Base-by-base conservation (phyloP, 129 eudicot species). In the Rutidosis leptorrhynchoides region DNA sequence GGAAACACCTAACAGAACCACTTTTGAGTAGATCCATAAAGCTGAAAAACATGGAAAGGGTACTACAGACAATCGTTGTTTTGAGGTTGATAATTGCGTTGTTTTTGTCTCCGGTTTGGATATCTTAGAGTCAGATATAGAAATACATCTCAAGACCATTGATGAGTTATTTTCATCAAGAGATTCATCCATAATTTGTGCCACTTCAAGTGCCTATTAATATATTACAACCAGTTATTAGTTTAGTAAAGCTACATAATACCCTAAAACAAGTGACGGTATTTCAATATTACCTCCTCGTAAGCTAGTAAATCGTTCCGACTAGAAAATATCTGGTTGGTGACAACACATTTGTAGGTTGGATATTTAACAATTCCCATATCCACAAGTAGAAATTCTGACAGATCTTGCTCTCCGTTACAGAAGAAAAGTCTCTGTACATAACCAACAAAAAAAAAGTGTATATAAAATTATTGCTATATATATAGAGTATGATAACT, bases 121-220 rank as follows among this genome's bases (percentile, higher is more conserved):
- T 56, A 92, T 66, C 48, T 81, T 80, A 58, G 89, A 83, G 58
- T 78, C 68, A 23, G 98, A 82, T 69, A 88, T 67, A 65, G 88
- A 82, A 58, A 88, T 93, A 82, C 98, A 93, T 69, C 80, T 87
- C 58, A 74, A 68, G 26, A 88, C 82, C 78, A 78, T 40, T 68
- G 83, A 83, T 25, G 74, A 58, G 59, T 83, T 75, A 74, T 80
- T 75, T 74, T 80, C 87, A 64, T 83, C 92, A 70, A 93, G 84
- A 58, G 95, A 74, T 74, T 93, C 85, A 77, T 82, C 98, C 96
- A 93, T 93, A 59, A 88, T 70, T 75, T 93, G 98, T 65, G 98
- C 90, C 54, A 93, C 83, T 77, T 93, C 98, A 80, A 93, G 86
- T 70, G 98, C 98, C 98, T 93, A 78, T 72, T 68, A 58, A 25